These are phyloP conservation scores for Penicillium fimorum DNA, from an alignment of 495 filamentous ascomycete genomes.

Conservation along the genomic window DNA sequence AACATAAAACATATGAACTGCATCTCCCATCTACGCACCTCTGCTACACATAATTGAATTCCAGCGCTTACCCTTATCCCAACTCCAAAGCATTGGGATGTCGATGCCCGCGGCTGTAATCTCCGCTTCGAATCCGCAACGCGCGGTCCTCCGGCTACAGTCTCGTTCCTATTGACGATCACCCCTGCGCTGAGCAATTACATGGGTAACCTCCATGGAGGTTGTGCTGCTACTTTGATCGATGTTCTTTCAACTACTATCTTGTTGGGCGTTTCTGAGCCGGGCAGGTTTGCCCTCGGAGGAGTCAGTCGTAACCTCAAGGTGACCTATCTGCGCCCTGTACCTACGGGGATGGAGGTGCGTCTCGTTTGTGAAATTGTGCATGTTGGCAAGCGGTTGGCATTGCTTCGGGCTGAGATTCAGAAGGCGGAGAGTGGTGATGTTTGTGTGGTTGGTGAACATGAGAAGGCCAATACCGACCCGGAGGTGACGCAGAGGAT, in stretches of 20 bases:
- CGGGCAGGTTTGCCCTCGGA: conserved; percentile 60
- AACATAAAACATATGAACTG: background rate
- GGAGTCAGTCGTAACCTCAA: conserved; percentile 68
- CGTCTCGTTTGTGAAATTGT: conserved; percentile 61
- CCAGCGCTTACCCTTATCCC: background rate
- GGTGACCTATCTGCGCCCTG: conserved; percentile 65
- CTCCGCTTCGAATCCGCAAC: conserved; percentile 45
- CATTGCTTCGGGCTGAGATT: conserved; percentile 43
- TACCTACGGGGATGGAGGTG: conserved; percentile 49
- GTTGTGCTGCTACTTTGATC: conserved; percentile 64
- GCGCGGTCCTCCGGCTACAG: conserved; percentile 32
- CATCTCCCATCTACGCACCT: background rate
- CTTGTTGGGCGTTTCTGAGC: conserved; percentile 53
- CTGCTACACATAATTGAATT: background rate
- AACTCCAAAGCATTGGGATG: conserved; percentile 34
- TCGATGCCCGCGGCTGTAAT: conserved; percentile 32
- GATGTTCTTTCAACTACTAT: conserved; percentile 63
- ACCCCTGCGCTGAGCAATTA: conserved; percentile 56
- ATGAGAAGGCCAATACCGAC: conserved; percentile 67
- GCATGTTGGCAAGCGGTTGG: conserved; percentile 58
- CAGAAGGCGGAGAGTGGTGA: conserved; percentile 46
- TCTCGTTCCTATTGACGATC: conserved; percentile 48
- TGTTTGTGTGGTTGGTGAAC: conserved; percentile 62
- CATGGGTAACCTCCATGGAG: conserved; percentile 66
- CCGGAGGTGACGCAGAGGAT: conserved; percentile 35